Evolutionary conservation across 2,329 filamentous ascomycete genomes (phyloP).

Genomic region (Macroventuria anomochaeta): DNA sequence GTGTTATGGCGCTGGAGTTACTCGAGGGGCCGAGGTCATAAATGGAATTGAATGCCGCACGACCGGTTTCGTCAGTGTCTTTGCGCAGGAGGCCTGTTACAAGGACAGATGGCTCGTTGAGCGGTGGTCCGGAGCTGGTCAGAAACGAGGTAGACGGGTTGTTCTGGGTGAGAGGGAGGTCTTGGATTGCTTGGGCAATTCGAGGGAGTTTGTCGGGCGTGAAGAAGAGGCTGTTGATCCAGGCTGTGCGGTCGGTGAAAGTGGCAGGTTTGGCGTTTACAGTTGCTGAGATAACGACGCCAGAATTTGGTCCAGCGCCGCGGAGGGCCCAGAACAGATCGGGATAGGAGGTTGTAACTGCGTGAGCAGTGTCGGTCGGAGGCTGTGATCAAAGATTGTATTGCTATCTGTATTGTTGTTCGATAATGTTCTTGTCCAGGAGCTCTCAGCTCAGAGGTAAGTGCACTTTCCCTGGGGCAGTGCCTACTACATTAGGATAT

Average conservation of each 20-base stretch:
- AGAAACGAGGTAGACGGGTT: slow-evolving; percentile 49
- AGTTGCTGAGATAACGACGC: slow-evolving; percentile 46
- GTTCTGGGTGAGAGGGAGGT: slow-evolving; percentile 45
- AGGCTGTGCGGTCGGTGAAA: slow-evolving; percentile 32
- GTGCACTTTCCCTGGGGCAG: too few species aligned
- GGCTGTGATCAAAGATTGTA: too few species aligned
- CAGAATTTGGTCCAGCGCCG: slow-evolving; percentile 46
- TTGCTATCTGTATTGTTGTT: too few species aligned
- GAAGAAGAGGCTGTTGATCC: slow-evolving; percentile 34
- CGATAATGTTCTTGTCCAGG: too few species aligned
- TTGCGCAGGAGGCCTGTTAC: slow-evolving; percentile 44
- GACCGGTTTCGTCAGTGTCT: slow-evolving; percentile 42
- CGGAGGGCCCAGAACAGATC: slow-evolving; percentile 50
- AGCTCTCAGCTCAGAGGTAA: too few species aligned
- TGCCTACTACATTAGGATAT: too few species aligned
- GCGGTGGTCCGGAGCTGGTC: slow-evolving; percentile 30
- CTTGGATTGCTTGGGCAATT: slow-evolving; percentile 47
- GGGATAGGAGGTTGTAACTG: slow-evolving; percentile 22
- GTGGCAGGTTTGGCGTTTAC: slow-evolving; percentile 46
- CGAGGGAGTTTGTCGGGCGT: slow-evolving; percentile 37
- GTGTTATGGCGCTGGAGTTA: slow-evolving; percentile 32
- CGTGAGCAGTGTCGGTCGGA: too few species aligned
- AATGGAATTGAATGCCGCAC: slow-evolving; percentile 46
- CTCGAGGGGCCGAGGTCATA: slow-evolving; percentile 40
- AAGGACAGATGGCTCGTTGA: slow-evolving; percentile 30